A percentile compares a stretch with the other conserved stretches of the same genome.
phyloP scores from a whole-genome alignment of 2,329 filamentous ascomycete species.

The Cadophora luteo-olivacea region DNA sequence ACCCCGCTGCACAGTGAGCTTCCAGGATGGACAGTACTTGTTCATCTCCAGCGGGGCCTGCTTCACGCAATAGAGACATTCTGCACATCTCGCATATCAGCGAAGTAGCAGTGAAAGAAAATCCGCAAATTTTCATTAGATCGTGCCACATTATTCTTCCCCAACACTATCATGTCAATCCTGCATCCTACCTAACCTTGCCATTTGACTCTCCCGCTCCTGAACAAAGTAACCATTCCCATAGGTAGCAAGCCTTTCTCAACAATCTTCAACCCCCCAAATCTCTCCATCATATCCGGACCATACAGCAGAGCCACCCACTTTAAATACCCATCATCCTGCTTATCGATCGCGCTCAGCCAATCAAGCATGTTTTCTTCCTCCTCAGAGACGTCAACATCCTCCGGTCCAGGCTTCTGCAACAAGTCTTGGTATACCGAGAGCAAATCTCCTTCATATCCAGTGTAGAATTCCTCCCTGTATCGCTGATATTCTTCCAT shows the following conservation, averaged over 20 bases:
- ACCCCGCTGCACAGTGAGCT: too few relatives aligned
- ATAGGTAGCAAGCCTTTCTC: slow-evolving; percentile 50
- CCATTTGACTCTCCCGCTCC: slow-evolving; percentile 48
- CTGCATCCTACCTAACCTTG: slow-evolving; percentile 39
- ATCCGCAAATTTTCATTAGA: not conserved
- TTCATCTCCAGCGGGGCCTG: too few relatives aligned
- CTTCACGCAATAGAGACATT: not conserved
- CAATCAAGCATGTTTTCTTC: slow-evolving; percentile 16
- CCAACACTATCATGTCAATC: not conserved
- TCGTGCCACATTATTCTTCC: not conserved
- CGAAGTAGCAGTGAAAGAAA: not conserved
- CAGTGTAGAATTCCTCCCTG: slow-evolving; percentile 44
- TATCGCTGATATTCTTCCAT: slow-evolving; percentile 49
- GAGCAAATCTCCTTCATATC: slow-evolving; percentile 33
- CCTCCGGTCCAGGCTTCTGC: slow-evolving; percentile 38
- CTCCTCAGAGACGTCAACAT: slow-evolving; percentile 34
- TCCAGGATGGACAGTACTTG: too few relatives aligned
- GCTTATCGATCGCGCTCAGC: not conserved
- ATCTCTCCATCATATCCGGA: slow-evolving; percentile 48
- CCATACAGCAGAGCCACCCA: slow-evolving; percentile 50
- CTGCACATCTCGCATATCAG: not conserved
- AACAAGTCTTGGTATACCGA: slow-evolving; percentile 44
- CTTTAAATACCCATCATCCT: slow-evolving; percentile 44
- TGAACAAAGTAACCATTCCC: slow-evolving; percentile 49
- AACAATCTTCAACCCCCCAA: slow-evolving; percentile 50